Percentiles rank a stretch among this genome's conserved stretches.
Conservation (phyloP, 2,329 filamentous ascomycete genomes). For the Fusarium torreyae region DNA sequence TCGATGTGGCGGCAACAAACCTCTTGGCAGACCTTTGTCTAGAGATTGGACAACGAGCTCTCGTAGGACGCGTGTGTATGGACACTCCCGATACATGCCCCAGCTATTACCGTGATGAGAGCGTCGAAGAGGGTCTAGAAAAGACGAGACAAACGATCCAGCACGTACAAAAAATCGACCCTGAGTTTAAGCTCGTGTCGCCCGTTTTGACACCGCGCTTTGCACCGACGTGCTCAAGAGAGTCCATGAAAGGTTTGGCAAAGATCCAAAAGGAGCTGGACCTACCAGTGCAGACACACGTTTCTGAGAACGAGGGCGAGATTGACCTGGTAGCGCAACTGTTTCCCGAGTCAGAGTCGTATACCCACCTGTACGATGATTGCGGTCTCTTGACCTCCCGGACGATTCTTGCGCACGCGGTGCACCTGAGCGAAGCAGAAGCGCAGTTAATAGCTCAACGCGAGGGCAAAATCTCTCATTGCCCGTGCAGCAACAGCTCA, state of each 20-base stretch:
- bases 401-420: slow-evolving; percentile 88
- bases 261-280: slow-evolving; percentile 72
- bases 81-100: slow-evolving; percentile 78
- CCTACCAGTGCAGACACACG: slow-evolving; percentile 88
- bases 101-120: slow-evolving; percentile 83
- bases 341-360: slow-evolving; percentile 76
- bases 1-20: slow-evolving; percentile 90
- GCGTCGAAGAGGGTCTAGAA: slow-evolving; percentile 68
- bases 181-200: slow-evolving; percentile 73
- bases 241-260: slow-evolving; percentile 75
- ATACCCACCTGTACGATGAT: slow-evolving; percentile 85
- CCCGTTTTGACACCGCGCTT: slow-evolving; percentile 86
- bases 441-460: slow-evolving; percentile 73
- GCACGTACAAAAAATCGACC: slow-evolving; percentile 79
- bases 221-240: slow-evolving; percentile 73
- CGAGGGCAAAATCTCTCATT: slow-evolving; percentile 82
- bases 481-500: slow-evolving; percentile 87
- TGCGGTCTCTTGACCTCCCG: slow-evolving; percentile 77
- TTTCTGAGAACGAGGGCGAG: slow-evolving; percentile 86
- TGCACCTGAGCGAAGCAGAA: slow-evolving; percentile 81
- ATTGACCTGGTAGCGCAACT: slow-evolving; percentile 77
- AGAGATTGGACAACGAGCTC: slow-evolving; percentile 85
- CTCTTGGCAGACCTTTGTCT: slow-evolving; percentile 88
- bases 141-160: slow-evolving; percentile 73
- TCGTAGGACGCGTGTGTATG: slow-evolving; percentile 97